Base-by-base conservation (phyloP, 768 basidiomycete species). In the Collybia sp. region DNA sequence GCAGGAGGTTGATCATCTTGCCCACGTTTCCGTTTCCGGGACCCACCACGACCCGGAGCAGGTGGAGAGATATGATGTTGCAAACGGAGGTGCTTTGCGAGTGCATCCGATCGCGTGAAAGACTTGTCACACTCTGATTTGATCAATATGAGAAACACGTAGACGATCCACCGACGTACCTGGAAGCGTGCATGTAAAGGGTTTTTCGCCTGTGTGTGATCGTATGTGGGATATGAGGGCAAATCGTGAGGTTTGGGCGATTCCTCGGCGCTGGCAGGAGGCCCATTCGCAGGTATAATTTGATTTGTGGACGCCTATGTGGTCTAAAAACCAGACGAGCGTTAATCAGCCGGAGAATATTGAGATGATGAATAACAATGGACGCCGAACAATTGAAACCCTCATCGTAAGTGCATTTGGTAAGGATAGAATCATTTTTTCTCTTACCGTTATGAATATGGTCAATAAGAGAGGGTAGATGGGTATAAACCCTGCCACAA, bases 141-240 rank as follows among this genome's bases (percentile, higher is more conserved):
- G 51, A 46, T 18, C 32, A 43, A 37, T 20, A 32, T 38, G 44
- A 25, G 17, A 12, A 16, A 17, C 32, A n/a, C 25, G 40, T 15
- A 36, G n/a, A 44, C 6, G 30, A 34, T 42, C 25, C 17, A 36
- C 16, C 36, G 36, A 62, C 83, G 54, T 48, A 88, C 93, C 92
- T 58, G 89, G 83, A 47, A 79, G 71, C 10, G 81, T 66, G 59
- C 93, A 97, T 17, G 77, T 82, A 58, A 93, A 96, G 0, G 93
- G 93, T 57, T 93, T 93, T 66, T 97, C 93, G 43, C 93, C 93
- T 0, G 93, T 95, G 61, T 97, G 93, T 10, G 87, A 89, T 30
- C 93, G 80, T 40, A 93, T 79, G 61, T 97, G 93, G 3, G 90
- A 89, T 46, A 93, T 83, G 40, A 97, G 78, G 5, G 93, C 90